Evolutionary conservation across 176 grass and related monocot species (phyloP).

Genomic region (sorghum (Sorghum bicolor)): Sorghum_bicolor_NCBIv3 NC_012875.2:60081501-60082000

Average conservation of each 20-base stretch:
- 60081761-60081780: conserved; percentile 49
- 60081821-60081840: conserved; percentile 57
- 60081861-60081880: neutral
- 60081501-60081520: neutral
- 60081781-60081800: conserved; percentile 49
- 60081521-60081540: neutral
- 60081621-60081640: conserved; percentile 80
- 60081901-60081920: neutral
- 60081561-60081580: neutral
- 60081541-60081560: neutral
- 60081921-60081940: neutral
- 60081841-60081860: neutral
- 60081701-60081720: conserved; percentile 50
- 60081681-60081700: conserved; percentile 63
- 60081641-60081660: conserved; percentile 52
- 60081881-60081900: neutral
- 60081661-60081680: conserved; percentile 66
- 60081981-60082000: neutral
- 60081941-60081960: neutral
- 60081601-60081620: conserved; percentile 58
- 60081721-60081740: conserved; percentile 62
- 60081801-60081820: conserved; percentile 67
- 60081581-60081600: conserved; percentile 66
- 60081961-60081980: neutral
- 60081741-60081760: conserved; percentile 72